Evolutionary conservation across 2,329 filamentous ascomycete species (phyloP).

Genomic region (Fusarium multiceps): DNA sequence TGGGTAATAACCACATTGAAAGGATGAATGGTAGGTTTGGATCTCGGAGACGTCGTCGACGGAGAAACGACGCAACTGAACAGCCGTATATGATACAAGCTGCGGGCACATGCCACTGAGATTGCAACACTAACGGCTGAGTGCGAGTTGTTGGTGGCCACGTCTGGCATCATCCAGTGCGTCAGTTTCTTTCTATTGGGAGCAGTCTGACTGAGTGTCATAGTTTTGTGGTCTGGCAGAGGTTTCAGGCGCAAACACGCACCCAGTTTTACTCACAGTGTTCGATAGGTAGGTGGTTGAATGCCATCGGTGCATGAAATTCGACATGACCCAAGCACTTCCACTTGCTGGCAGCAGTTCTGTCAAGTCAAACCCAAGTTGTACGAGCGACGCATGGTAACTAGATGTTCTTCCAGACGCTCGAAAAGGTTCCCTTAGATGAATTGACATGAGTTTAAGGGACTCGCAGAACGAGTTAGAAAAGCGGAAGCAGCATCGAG

Average conservation of each 20-base stretch:
- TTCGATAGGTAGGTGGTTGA: constrained; percentile 17
- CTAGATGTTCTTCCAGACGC: constrained; percentile 10
- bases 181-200: constrained; percentile 31
- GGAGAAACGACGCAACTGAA: constrained; percentile 41
- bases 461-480: background rate
- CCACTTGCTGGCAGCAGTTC: constrained; percentile 39
- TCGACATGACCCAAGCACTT: constrained; percentile 41
- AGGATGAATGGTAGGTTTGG: constrained; percentile 34
- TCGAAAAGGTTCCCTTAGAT: constrained; percentile 2
- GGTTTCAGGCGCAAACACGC: background rate
- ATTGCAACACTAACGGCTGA: constrained; percentile 23
- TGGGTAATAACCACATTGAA: constrained; percentile 30
- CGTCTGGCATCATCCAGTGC: constrained; percentile 29
- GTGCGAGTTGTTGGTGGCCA: constrained; percentile 23
- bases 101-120: constrained; percentile 37
- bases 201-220: background rate
- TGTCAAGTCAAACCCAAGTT: constrained; percentile 27
- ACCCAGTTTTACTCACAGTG: constrained; percentile 31
- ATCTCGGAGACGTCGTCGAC: constrained; percentile 37
- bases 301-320: constrained; percentile 34
- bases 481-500: background rate
- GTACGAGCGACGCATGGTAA: constrained; percentile 25
- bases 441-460: constrained; percentile 37
- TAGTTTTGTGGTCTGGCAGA: background rate
- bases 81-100: constrained; percentile 43